Conservation (phyloP, 768 basidiomycete genomes). For the Serpula lacrymans region DNA sequence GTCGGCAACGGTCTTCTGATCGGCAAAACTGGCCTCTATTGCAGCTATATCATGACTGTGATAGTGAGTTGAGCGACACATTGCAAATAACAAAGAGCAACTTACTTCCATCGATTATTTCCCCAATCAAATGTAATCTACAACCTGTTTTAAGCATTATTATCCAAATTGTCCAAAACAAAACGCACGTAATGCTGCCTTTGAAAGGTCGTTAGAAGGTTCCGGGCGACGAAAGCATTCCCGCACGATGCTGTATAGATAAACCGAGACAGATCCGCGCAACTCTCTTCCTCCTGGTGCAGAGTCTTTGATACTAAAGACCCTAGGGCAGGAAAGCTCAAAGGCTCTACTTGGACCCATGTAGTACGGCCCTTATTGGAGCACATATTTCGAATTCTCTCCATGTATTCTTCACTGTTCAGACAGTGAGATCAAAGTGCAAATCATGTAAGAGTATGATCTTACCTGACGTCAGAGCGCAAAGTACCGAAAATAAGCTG, state of each 20-base stretch:
- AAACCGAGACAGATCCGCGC: constrained; percentile 49
- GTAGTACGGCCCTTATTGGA: constrained; percentile 53
- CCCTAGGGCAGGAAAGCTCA: constrained; percentile 54
- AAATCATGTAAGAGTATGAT: constrained; percentile 10
- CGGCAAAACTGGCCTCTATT: constrained; percentile 53
- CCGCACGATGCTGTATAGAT: constrained; percentile 58
- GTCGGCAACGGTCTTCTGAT: constrained; percentile 48
- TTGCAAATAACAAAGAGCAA: constrained; percentile 7
- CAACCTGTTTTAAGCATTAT: not conserved
- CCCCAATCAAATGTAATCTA: constrained; percentile 68
- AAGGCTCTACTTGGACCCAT: constrained; percentile 65
- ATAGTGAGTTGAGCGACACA: constrained; percentile 1
- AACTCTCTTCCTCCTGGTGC: constrained; percentile 55
- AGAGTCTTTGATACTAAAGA: constrained; percentile 61
- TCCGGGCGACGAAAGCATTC: constrained; percentile 69
- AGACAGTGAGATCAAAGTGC: not conserved
- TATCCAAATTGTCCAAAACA: not conserved
- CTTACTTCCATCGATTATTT: constrained; percentile 63
- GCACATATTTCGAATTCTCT: constrained; percentile 56
- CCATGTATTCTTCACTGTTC: constrained; percentile 40
- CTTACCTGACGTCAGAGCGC: constrained; percentile 53
- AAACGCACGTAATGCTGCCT: constrained; percentile 57
- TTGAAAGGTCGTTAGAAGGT: constrained; percentile 59
- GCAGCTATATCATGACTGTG: constrained; percentile 51
- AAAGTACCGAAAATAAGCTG: constrained; percentile 65